Evolutionary conservation across 106 monocot genomes (phyloP), one percentile per base, ranked within the genome.

Genomic region (Acanthochlamys bracteata): DNA sequence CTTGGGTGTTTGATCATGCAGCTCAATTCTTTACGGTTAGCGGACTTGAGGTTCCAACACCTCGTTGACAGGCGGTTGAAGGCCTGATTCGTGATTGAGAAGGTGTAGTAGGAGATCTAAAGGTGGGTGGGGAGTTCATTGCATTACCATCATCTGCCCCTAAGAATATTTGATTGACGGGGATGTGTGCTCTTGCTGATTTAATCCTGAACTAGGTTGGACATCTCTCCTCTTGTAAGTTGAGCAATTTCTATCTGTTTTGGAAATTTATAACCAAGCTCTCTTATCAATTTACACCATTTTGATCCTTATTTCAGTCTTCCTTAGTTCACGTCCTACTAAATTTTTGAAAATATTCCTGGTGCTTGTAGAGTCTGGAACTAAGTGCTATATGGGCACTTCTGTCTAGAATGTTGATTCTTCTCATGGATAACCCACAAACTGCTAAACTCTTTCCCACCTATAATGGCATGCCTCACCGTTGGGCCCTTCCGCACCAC

Each of bases 341-440:
- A 25, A 65, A 60, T 61, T 20, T 61, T 47, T 24, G 42, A 22
- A 60, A 60, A 23, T 13, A 52, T 73, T 41, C 59, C 43, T 24
- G 65, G n/a, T 75, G 46, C 74, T 75, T 80, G 70, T 71, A 93
- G 91, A 91, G 69, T 51, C 76, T 96, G 63, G 77, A 91, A 63
- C 88, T 96, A 19, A 96, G 88, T 76, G 66, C 91, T 45, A 80
- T 96, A 39, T 96, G 90, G 88, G 96, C 96, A 16, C 90, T 96
- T 70, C 96, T 80, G 88, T 96, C 3, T 81, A 80, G 72, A 84
- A 82, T 64, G 41, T 88, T 25, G 78, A 83, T 68, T 71, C 90
- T 43, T 96, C 72, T 96, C 91, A 42, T 96, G 96, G 96, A 96
- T 96, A 85, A 80, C 73, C 43, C 85, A 96, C 62, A 96, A 96